Evolutionary conservation across 2,329 filamentous ascomycete genomes (phyloP), one percentile per base, ranked within the genome.

Genomic region (Penicillium frequentans): DNA sequence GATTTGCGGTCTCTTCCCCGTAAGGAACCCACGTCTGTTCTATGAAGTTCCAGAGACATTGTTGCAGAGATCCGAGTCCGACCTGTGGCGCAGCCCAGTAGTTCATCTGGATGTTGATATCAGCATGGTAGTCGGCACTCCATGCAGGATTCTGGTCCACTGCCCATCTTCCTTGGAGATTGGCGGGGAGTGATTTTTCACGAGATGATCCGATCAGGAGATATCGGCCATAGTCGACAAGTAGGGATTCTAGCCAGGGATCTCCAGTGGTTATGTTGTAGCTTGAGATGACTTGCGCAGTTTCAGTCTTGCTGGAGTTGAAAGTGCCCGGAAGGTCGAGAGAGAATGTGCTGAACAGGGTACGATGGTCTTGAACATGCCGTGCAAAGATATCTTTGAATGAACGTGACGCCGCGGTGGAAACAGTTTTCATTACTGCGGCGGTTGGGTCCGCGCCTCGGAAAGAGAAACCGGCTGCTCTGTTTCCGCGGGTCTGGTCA

Each of bases 21-120:
- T 82, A 75, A 0, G 82, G 81, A 0, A 79, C 77, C 81, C 82
- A 84, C 0, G 76, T 85, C 19, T 83, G 70, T 5, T 72, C 60
- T 70, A 86, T 84, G 54, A 82, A 84, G 8, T 80, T 70, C 77
- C 81, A 86, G 0, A 84, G 67, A 0, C 80, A 76, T 0, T 69
- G 26, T 26, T 54, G 52, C 1, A 59, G 31, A 8, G 48, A 33
- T n/a, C 57, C 57, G 3, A 59, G 46, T 2, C 55, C 52, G 3
- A 56, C 52, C n/a, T 54, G 55, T 33, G 55, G 55, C 7, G 58
- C 55, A 14, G 55, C 74, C 84, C 84, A 86, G 62, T 86, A 79
- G 57, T 86, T 86, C 84, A 86, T 86, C 60, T 86, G 82, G 0
- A 86, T 55, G 55, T 86, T 86, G 63, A 86, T 85, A 58, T 86